Conservation (phyloP, 805 yeast genomes). For the Starmerella lactis-condensi region DNA sequence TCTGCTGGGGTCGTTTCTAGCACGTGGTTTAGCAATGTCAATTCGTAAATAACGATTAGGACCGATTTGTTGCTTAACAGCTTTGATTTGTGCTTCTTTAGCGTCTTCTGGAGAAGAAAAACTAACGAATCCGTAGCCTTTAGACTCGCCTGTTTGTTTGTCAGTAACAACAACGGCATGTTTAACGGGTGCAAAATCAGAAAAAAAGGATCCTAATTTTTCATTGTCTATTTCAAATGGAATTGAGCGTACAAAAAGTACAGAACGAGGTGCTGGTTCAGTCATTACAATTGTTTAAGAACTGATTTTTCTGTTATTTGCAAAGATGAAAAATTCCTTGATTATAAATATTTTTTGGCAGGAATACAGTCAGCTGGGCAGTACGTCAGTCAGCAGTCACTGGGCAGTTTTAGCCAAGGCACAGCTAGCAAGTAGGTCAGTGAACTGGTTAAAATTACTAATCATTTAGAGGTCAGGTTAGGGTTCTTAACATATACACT, state of each 20-base stretch:
- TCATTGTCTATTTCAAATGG: conserved; percentile 71
- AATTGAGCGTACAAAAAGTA: conserved; percentile 70
- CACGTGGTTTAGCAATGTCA: conserved; percentile 85
- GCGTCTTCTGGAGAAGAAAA: conserved; percentile 78
- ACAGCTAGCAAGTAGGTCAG: too few species aligned
- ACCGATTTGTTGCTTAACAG: conserved; percentile 43
- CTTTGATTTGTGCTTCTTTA: conserved; percentile 44
- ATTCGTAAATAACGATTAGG: conserved; percentile 49
- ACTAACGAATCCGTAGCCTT: conserved; percentile 92
- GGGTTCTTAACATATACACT: neutral
- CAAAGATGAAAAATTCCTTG: too few species aligned
- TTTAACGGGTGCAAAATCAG: conserved; percentile 84
- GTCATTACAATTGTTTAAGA: too few species aligned
- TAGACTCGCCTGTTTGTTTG: conserved; percentile 44
- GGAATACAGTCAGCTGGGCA: too few species aligned
- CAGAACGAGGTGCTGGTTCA: too few species aligned
- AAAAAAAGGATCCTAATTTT: conserved; percentile 63
- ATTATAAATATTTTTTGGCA: too few species aligned
- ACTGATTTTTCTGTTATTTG: too few species aligned
- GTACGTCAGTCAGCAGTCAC: too few species aligned
- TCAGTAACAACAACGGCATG: conserved; percentile 87
- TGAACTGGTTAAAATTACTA: too few species aligned
- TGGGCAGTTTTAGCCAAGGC: too few species aligned
- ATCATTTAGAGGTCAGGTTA: neutral
- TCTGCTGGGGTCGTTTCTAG: conserved; percentile 27